Base-by-base conservation (phyloP, 352 stramenopile genomes). In the Globisporangium rhizosaccharum region DNA sequence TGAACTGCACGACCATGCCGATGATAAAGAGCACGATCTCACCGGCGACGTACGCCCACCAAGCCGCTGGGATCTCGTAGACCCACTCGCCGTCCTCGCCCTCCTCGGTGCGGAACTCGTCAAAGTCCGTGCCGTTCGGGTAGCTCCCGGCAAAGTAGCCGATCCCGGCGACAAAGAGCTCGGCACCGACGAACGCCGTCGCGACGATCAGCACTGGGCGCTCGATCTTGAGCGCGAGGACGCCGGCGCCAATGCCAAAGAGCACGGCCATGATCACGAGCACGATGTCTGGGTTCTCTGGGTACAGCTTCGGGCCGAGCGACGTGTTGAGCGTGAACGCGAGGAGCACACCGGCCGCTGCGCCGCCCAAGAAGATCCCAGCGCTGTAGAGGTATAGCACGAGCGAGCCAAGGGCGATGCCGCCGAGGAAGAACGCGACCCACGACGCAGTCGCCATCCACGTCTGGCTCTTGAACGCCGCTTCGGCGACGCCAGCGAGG, bases 11-110 rank as follows among this genome's bases (percentile, higher is more conserved):
- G 44, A 65, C 53, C 70, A 84, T 70, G 15, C 80, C 85, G 47
- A 88, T n/a, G 11, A 80, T 9, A 48, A 89, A 89, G 33, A 85
- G 61, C 46, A 76, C 66, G 9, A 85, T 4, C 36, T 75, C 87
- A 2, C 69, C 79, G 4, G 66, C 74, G 54, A 94, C 45, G 62
- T 94, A 94, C 15, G 51, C 78, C 83, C 81, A 94, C 81, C 85
- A 92, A 7, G 75, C 78, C 25, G 66, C 67, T 9, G 79, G 79
- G 41, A 94, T 80, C 9, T 70, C 63, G 62, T 92, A 94, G 14
- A 80, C 59, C 63, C 68, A 88, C 12, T 79, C 55, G 41, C 73
- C 76, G 57, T 72, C 52, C 20, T 36, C 41, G 20, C 36, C 30
- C 17, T 63, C 41, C 12, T 66, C 63, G 20, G 54, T 70, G 50